Conservation (phyloP, 1,284 basidiomycete genomes). For the Apiotrichum porosum region DNA sequence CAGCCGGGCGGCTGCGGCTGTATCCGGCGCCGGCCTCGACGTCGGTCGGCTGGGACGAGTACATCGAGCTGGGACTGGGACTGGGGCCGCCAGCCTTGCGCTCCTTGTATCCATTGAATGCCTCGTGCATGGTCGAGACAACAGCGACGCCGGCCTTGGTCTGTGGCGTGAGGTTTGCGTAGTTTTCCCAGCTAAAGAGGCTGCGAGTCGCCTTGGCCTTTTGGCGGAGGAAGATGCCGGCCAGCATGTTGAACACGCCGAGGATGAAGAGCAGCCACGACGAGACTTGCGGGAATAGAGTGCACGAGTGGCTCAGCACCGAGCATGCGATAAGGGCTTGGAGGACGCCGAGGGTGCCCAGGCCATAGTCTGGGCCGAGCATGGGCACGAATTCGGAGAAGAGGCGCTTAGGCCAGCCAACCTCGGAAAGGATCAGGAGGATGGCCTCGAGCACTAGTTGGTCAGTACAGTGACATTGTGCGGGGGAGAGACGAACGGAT, state of each 20-base stretch:
- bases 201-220: slow-evolving; percentile 36
- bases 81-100: no score
- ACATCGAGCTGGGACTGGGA: no score
- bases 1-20: neutral
- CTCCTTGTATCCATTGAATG: no score
- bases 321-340: slow-evolving; percentile 76
- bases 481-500: slow-evolving; percentile 51
- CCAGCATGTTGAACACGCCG: slow-evolving; percentile 73
- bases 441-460: slow-evolving; percentile 60
- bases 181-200: slow-evolving; percentile 48
- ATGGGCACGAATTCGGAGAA: slow-evolving; percentile 79
- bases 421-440: slow-evolving; percentile 68
- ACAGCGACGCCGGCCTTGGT: neutral
- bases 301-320: slow-evolving; percentile 73
- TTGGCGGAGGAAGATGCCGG: slow-evolving; percentile 48
- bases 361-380: slow-evolving; percentile 71
- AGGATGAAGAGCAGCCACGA: slow-evolving; percentile 80
- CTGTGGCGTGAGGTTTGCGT: neutral
- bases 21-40: no score
- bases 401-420: slow-evolving; percentile 66
- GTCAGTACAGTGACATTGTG: neutral
- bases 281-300: slow-evolving; percentile 72
- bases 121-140: no score
- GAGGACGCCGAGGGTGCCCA: slow-evolving; percentile 74
- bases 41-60: no score